Evolutionary conservation across 2,329 filamentous ascomycete genomes (phyloP), one percentile per base, ranked within the genome.

Genomic region (Aspergillus sp.): DNA sequence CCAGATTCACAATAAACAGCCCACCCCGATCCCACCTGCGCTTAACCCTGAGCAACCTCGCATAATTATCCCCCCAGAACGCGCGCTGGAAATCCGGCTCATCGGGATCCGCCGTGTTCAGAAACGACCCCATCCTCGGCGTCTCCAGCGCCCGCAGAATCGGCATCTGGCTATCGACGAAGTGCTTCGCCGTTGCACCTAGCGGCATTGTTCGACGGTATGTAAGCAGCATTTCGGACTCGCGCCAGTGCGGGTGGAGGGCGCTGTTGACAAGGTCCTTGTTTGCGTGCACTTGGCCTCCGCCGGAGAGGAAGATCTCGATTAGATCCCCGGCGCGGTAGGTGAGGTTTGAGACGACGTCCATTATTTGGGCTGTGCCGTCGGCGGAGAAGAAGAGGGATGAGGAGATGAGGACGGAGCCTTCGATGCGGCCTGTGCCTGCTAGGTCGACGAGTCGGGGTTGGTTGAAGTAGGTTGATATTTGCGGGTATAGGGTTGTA

Each of bases 71-170:
- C 5, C 76, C 77, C 71, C 72, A 79, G 61, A 78, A 79, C 6
- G 71, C 64, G 19, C 69, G 24, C 56, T 77, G 72, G 64, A 73
- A 78, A 24, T 71, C 61, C 5, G 74, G 70, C 61, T 79, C 75
- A n/a, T 68, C 70, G 8, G 71, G 67, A 59, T 77, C 70, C 5
- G 75, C 75, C 59, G 75, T 73, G 48, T 77, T 77, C 17, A 70
- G 52, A 51, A 77, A 77, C 1, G 69, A 66, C 12, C 73, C 75
- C 62, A 68, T 67, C 20, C 59, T 1, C 15, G 34, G 34, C 13
- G 12, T n/a, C 15, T 51, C 48, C 13, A 51, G 9, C 8, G 6
- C 22, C 5, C 37, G 37, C 15, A 51, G 20, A 13, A 1, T 2
- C 15, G 34, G 19, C 34, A 51, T 22, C 12, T 13, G 33, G 17